phyloP scores from a whole-genome alignment of 768 basidiomycete species.

The Serendipita sp. region DNA sequence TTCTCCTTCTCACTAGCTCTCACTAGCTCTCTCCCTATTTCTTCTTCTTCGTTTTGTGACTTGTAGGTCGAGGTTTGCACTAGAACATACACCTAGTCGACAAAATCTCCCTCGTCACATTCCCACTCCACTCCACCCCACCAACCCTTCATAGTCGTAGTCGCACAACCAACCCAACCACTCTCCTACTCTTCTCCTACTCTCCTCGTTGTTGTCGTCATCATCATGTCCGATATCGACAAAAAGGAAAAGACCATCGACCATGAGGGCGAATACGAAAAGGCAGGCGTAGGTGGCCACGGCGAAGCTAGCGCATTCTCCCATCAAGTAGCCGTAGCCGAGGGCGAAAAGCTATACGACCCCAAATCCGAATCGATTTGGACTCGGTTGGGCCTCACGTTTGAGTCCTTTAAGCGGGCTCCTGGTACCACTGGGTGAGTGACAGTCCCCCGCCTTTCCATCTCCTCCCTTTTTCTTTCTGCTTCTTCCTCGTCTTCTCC shows the following conservation, averaged over 20 bases:
- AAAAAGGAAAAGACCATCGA: background rate
- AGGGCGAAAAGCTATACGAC: conserved; percentile 15
- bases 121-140: background rate
- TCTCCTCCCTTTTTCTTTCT: background rate
- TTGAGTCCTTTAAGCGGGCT: conserved; percentile 24
- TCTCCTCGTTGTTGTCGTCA: no score
- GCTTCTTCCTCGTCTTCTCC: background rate
- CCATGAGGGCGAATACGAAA: background rate
- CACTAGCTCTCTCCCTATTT: no score
- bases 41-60: no score
- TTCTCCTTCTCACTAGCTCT: no score
- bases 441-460: background rate
- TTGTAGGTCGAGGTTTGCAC: no score
- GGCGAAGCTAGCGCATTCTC: no score
- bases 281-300: background rate
- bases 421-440: conserved; percentile 18
- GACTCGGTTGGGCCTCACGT: conserved; percentile 20
- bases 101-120: background rate
- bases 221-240: background rate
- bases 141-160: background rate
- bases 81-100: no score
- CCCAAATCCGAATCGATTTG: conserved; percentile 17
- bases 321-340: background rate
- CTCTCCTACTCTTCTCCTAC: background rate
- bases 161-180: background rate